Evolutionary conservation across 2,329 filamentous ascomycete genomes (phyloP).

Genomic region (Xylariaceae sp.): DNA sequence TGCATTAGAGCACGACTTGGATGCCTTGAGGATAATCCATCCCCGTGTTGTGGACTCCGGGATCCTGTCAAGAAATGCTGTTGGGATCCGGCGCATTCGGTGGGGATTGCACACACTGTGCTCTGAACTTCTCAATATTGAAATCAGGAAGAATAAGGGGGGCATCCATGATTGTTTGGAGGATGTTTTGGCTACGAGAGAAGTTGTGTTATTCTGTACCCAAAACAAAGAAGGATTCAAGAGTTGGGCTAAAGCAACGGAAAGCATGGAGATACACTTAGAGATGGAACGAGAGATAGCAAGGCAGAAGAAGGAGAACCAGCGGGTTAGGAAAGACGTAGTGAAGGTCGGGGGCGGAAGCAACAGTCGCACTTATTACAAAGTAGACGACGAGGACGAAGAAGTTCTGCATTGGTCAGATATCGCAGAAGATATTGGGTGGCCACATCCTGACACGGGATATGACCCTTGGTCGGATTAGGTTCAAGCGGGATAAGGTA

Average conservation of each 20-base stretch:
- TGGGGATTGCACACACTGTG: background rate
- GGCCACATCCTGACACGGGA: conserved; percentile 10
- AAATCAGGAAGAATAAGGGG: conserved; percentile 1
- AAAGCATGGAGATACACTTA: background rate
- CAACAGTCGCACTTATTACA: background rate
- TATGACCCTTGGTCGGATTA: conserved; percentile 9
- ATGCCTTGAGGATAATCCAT: conserved; percentile 7
- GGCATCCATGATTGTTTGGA: conserved; percentile 4
- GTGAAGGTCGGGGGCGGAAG: background rate
- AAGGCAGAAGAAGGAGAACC: background rate
- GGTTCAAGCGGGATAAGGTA: no score
- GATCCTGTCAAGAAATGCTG: background rate
- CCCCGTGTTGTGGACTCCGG: conserved; percentile 6
- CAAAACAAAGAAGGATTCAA: background rate
- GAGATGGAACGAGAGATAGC: background rate
- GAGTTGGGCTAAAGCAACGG: background rate
- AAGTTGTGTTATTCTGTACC: conserved; percentile 7
- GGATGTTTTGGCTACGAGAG: conserved; percentile 2
- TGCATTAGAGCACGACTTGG: conserved; percentile 3
- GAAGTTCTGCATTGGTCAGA: conserved; percentile 8
- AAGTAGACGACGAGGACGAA: background rate
- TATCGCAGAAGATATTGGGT: conserved; percentile 11
- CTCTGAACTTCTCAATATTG: background rate
- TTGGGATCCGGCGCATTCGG: background rate
- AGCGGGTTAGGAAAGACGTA: background rate